Conservation (phyloP, 306 rosid genomes). For the Cyamopsis tetragonoloba region DNA sequence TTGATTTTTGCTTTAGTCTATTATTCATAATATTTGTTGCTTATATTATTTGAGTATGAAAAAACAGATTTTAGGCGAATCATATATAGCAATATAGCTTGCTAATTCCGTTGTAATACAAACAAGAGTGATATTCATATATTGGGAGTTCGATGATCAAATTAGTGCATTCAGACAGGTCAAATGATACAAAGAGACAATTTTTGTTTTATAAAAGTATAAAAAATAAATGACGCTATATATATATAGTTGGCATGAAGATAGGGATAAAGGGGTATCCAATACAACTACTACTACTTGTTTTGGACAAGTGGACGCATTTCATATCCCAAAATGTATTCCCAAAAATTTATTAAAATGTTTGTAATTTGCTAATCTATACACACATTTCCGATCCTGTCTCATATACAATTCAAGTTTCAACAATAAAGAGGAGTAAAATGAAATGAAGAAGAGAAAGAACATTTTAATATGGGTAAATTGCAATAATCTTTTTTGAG, state of each 20-base stretch:
- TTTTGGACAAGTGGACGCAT: constrained; percentile 12
- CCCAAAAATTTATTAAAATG: not conserved
- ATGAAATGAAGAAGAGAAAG: no score
- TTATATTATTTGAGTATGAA: no score
- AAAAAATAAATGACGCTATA: constrained; percentile 4
- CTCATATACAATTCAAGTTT: no score
- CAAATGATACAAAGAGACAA: not conserved
- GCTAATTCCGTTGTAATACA: no score
- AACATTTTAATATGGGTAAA: no score
- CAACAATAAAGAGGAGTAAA: no score
- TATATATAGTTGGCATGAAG: not conserved
- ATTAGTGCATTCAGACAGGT: not conserved
- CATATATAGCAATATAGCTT: no score
- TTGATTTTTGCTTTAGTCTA: no score
- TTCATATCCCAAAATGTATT: not conserved
- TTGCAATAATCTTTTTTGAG: no score
- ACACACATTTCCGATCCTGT: not conserved
- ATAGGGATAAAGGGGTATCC: constrained; percentile 3
- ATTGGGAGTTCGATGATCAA: not conserved
- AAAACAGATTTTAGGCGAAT: no score
- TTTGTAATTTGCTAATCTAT: not conserved
- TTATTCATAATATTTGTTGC: no score
- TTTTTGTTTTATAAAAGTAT: not conserved
- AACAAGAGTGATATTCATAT: no score
- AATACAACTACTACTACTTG: constrained; percentile 7